Conservation (phyloP, 208 protist species). For the Entamoeba invadens region DNA sequence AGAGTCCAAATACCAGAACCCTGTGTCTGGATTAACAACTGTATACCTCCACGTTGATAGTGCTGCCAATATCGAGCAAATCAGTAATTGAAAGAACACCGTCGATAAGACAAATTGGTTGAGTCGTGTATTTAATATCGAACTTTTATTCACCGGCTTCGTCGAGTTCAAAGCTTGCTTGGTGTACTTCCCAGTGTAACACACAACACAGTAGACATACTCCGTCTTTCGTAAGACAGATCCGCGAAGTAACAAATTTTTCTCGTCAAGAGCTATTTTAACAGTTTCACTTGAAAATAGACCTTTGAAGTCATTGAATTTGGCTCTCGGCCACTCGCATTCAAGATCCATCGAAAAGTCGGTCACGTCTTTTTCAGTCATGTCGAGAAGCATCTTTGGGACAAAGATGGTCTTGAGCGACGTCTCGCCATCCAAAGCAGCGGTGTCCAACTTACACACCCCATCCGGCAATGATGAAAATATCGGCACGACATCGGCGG, state of each 20-base stretch:
- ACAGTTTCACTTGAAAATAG: not conserved
- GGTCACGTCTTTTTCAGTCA: not conserved
- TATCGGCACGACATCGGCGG: not conserved
- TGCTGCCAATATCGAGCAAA: not conserved
- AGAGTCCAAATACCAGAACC: not conserved
- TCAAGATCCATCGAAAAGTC: not conserved
- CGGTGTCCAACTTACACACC: not conserved
- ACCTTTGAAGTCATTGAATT: not conserved
- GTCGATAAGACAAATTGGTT: slow-evolving; percentile 4
- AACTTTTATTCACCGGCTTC: slow-evolving; percentile 10
- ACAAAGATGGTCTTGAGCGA: slow-evolving; percentile 2
- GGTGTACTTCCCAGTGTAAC: slow-evolving; percentile 29
- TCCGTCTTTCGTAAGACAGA: not conserved
- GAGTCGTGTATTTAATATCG: slow-evolving; percentile 5
- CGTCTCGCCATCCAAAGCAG: slow-evolving; percentile 28
- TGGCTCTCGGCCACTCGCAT: not conserved
- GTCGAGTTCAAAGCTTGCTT: slow-evolving; percentile 9
- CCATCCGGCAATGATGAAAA: not conserved
- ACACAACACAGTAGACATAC: not conserved
- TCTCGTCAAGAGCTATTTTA: not conserved
- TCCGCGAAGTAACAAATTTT: not conserved
- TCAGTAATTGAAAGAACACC: not conserved
- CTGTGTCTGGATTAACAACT: not conserved
- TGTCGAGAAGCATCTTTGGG: not conserved
- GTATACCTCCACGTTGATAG: not conserved